Evolutionary conservation across 257 asterid genomes (phyloP), one percentile per base, ranked within the genome.

Genomic region (Fraxinus anomala): DNA sequence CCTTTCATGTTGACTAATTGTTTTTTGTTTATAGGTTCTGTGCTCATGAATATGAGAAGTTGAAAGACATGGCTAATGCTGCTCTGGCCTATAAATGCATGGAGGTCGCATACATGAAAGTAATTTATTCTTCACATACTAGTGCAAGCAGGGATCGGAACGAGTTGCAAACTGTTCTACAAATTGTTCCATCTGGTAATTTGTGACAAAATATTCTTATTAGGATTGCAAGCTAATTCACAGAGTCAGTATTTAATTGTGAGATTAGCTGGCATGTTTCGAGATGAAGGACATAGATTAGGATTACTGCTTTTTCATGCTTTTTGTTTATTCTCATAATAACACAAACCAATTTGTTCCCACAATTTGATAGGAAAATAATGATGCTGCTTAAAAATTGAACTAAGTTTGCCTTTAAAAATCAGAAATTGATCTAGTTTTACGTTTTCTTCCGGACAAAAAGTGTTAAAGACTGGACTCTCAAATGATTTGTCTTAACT

Each of bases 21-120:
- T 76, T 49, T 74, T 73, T 74, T 87, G 70, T 80, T 49, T 12
- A 70, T 77, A 96, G 99, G 85, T 93, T 89, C 87, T 94, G 97
- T 80, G 98, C 97, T 73, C 96, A 85, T 88, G 98, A 96, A 86
- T 96, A 89, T 73, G 99, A 96, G 80, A 93, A 86, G 82, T 85
- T 89, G 59, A 91, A 91, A 83, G 98, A 96, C 84, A 85, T 91
- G 94, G 97, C 92, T 83, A 88, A 95, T 82, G 97, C 98, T 77
- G 90, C 99, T 80, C 85, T 96, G 88, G 97, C 99, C 80, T 93
- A 93, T 82, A 96, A 96, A 82, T 96, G 97, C 83, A 79, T 84
- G 90, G 99, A 93, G 88, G 93, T 93, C 1, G 98, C 99, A 14
- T 89, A 92, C 85, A 79, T 92, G 95, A 90, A 97, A 63, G 98